Evolutionary conservation across 148 eudicot species (phyloP).

Genomic region (Diospyros lotus): DNA sequence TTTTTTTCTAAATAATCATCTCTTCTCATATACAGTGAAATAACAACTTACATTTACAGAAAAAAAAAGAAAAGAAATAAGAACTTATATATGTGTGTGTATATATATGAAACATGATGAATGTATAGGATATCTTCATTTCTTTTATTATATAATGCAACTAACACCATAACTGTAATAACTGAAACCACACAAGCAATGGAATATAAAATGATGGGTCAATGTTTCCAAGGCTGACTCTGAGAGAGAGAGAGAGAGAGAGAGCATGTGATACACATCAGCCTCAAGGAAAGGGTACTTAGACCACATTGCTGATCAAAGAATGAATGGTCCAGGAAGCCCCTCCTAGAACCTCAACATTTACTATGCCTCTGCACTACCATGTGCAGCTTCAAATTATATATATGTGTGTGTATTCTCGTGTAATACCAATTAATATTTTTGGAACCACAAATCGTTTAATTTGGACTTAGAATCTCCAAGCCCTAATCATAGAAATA

Average conservation of each 20-base stretch:
- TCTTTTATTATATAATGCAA: neutral
- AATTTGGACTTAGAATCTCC: too few species aligned
- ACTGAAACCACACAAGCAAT: neutral
- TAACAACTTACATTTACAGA: too few species aligned
- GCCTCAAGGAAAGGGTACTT: neutral
- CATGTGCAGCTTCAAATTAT: neutral
- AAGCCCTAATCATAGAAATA: too few species aligned
- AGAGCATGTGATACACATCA: conserved; percentile 15
- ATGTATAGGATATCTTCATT: neutral
- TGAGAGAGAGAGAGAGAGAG: neutral
- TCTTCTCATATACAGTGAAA: too few species aligned
- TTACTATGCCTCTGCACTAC: neutral
- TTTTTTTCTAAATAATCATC: too few species aligned
- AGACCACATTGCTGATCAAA: neutral
- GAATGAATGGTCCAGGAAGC: neutral
- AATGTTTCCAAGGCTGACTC: neutral
- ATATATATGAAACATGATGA: neutral
- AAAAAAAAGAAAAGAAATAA: too few species aligned
- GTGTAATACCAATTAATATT: too few species aligned
- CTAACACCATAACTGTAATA: conserved; percentile 1
- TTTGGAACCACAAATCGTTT: too few species aligned
- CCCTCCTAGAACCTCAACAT: too few species aligned
- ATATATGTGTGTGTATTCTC: too few species aligned
- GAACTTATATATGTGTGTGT: too few species aligned
- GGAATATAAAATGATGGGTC: neutral